Evolutionary conservation across 208 protist species (phyloP).

Genomic region (Acanthamoeba triangularis): DNA sequence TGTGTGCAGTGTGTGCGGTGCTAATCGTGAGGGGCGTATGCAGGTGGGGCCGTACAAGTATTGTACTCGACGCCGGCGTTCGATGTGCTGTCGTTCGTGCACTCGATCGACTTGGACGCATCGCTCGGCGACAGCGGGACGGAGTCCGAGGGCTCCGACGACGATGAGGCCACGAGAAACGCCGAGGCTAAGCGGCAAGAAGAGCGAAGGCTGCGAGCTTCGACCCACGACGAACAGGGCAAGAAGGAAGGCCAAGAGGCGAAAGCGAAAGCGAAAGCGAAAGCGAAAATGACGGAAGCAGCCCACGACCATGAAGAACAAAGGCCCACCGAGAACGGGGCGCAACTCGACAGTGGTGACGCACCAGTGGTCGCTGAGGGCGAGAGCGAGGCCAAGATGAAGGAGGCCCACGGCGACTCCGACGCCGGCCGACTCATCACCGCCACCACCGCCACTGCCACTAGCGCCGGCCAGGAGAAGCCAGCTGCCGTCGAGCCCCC

Average conservation of each 20-base stretch:
- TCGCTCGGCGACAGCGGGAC: neutral
- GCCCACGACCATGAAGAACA: neutral
- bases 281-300: neutral
- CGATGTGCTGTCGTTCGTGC: slow-evolving; percentile 56
- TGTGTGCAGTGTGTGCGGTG: neutral
- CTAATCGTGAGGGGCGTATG: neutral
- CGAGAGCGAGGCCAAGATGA: slow-evolving; percentile 40
- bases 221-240: neutral
- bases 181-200: neutral
- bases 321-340: neutral
- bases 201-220: neutral
- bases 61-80: slow-evolving; percentile 48
- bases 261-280: neutral
- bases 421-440: neutral
- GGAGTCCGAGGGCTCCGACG: neutral
- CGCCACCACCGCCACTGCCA: neutral
- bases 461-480: neutral
- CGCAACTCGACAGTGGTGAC: neutral
- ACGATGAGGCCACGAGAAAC: neutral
- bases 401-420: slow-evolving; percentile 23
- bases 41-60: slow-evolving; percentile 22
- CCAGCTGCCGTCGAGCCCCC: neutral
- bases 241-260: neutral
- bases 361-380: neutral
- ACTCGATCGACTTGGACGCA: slow-evolving; percentile 52